A percentile compares a stretch with the other conserved stretches of the same genome.
phyloP scores from a whole-genome alignment of 23 red algal species.

The Gracilaria gracilis region DNA sequence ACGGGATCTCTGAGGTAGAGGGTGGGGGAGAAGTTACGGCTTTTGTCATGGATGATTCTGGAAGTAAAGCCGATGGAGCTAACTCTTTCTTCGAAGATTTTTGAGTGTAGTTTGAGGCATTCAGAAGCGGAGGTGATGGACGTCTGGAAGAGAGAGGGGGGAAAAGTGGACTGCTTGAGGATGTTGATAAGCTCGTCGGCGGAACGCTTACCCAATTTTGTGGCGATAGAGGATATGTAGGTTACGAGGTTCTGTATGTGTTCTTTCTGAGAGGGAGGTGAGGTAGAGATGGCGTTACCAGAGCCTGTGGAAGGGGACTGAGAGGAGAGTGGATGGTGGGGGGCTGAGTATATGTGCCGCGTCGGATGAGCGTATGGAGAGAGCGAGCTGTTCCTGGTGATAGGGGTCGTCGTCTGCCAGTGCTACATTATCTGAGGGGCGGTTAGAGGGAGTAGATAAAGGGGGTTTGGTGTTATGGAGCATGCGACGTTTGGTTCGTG shows the following conservation, averaged over 20 bases:
- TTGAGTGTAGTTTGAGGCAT: not conserved
- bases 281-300: not conserved
- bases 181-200: conserved; percentile 18
- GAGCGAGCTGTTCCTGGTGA: not conserved
- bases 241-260: not conserved
- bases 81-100: not conserved
- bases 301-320: not conserved
- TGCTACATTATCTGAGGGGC: not conserved
- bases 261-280: not conserved
- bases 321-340: not conserved
- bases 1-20: not conserved
- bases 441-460: not conserved
- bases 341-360: not conserved
- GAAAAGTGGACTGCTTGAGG: not conserved
- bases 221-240: conserved; percentile 7
- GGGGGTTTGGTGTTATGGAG: not conserved
- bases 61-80: not conserved
- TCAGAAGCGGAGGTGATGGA: not conserved
- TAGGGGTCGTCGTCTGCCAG: conserved; percentile 1
- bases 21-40: not conserved
- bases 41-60: not conserved
- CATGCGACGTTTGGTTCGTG: not conserved
- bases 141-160: not conserved
- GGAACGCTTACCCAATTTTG: not conserved
- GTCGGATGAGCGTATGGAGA: not conserved